Evolutionary conservation across 2,329 filamentous ascomycete genomes (phyloP), one percentile per base, ranked within the genome.

Genomic region (Rhytidhysteron rufulum): DNA sequence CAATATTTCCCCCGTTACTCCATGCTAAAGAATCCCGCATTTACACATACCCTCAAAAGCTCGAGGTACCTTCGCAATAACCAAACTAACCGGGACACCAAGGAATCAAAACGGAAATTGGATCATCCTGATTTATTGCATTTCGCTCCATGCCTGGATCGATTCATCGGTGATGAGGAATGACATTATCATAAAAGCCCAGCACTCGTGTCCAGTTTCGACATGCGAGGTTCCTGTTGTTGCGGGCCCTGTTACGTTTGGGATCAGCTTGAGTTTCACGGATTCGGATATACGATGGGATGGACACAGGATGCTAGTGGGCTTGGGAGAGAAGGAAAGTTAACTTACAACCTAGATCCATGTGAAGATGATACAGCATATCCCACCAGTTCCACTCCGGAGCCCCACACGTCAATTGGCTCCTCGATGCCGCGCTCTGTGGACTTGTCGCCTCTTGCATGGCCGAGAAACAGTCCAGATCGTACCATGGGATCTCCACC

Each of bases 381-480:
- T 52, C 43, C 43, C 45, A 51, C 53, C 53, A 57, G 34, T 57
- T 57, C 51, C 51, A 57, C 34, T 55, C 53, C 5, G 51, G 48
- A 15, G 51, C 53, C 3, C 44, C 42, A 8, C 21, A 13, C 31
- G 43, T 21, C 29, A 39, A 9, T 27, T 24, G 37, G 47, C 31
- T n/a, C 27, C 21, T 40, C 25, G n/a, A 16, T 9, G 9, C 34
- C 39, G 2, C 29, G 5, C 15, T 36, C 18, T 17, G 10, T 40
- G 11, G 40, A 33, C 29, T n/a, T 45, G 25, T 19, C 8, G 18
- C 24, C 27, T 51, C 46, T 5, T 35, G 15, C 1, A 24, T 27
- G 3, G 43, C 39, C 2, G 50, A 51, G 33, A 42, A 55, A 5
- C 41, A 43, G 37, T 57, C 51, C 10, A 57, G 44, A 10, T 38